Evolutionary conservation across 2,329 filamentous ascomycete genomes (phyloP).

Genomic region (Didymella arachidicola): DNA sequence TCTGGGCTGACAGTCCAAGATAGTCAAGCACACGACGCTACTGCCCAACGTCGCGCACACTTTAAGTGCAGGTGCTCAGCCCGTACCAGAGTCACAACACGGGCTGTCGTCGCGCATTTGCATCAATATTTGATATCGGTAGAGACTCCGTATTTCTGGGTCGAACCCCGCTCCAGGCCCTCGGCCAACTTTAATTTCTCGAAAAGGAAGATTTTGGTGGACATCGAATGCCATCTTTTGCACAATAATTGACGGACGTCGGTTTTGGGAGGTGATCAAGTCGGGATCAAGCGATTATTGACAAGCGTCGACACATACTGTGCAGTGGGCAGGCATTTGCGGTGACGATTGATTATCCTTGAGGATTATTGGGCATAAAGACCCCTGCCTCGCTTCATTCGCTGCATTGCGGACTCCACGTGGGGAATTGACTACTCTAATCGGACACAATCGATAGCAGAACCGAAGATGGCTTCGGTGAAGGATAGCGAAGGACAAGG

Average conservation of each 20-base stretch:
- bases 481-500: slow-evolving; percentile 2
- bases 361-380: background rate
- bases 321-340: background rate
- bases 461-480: background rate
- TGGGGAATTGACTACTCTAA: background rate
- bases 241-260: background rate
- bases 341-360: slow-evolving; percentile 3
- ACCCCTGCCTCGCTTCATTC: background rate
- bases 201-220: background rate
- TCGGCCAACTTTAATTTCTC: slow-evolving; percentile 1
- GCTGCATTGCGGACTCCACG: slow-evolving; percentile 2
- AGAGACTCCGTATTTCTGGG: slow-evolving; percentile 2
- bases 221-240: background rate
- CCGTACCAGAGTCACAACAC: slow-evolving; percentile 5
- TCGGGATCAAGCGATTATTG: slow-evolving; percentile 2
- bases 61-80: background rate
- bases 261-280: background rate
- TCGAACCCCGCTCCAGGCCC: slow-evolving; percentile 1
- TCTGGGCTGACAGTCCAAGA: slow-evolving; percentile 3
- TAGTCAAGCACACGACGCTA: background rate
- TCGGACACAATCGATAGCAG: background rate
- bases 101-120: background rate
- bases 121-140: slow-evolving; percentile 1
- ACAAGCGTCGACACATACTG: background rate
- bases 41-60: slow-evolving; percentile 12